phyloP scores from a whole-genome alignment of 441 rosid genomes.

The Melastoma candidum region DNA sequence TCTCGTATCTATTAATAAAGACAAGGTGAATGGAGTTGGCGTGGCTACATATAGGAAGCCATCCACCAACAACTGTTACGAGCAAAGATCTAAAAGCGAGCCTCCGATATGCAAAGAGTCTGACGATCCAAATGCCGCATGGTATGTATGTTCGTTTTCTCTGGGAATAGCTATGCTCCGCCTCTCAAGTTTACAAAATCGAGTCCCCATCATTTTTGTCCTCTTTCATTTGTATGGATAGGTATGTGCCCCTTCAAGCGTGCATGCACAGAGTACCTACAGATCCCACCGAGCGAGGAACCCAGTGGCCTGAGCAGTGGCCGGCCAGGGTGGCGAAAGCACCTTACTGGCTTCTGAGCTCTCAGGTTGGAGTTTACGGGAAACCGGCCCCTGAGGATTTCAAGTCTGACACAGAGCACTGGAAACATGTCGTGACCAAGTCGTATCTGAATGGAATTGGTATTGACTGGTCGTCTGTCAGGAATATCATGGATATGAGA shows the following conservation, averaged over 20 bases:
- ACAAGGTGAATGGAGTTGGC: conserved; percentile 55
- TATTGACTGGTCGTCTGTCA: conserved; percentile 69
- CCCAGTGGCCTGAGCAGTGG: conserved; percentile 95
- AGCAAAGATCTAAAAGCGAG: conserved; percentile 44
- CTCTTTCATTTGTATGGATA: conserved; percentile 19
- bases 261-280: conserved; percentile 81
- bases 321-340: conserved; percentile 66
- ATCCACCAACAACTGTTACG: conserved; percentile 63
- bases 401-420: conserved; percentile 56
- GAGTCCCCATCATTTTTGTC: neutral
- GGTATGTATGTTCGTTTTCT: conserved; percentile 47
- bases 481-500: conserved; percentile 98
- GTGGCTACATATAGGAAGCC: conserved; percentile 80
- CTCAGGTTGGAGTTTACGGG: conserved; percentile 83
- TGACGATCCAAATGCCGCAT: conserved; percentile 90
- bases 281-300: conserved; percentile 53
- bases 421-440: conserved; percentile 81
- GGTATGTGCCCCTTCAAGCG: conserved; percentile 81
- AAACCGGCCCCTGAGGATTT: conserved; percentile 89
- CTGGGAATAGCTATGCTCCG: neutral
- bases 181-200: neutral
- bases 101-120: conserved; percentile 69
- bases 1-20: conserved; percentile 51
- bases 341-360: conserved; percentile 75
- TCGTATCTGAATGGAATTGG: conserved; percentile 74